phyloP scores from a whole-genome alignment of 148 eudicot genomes.

The Silene uniflora region DNA sequence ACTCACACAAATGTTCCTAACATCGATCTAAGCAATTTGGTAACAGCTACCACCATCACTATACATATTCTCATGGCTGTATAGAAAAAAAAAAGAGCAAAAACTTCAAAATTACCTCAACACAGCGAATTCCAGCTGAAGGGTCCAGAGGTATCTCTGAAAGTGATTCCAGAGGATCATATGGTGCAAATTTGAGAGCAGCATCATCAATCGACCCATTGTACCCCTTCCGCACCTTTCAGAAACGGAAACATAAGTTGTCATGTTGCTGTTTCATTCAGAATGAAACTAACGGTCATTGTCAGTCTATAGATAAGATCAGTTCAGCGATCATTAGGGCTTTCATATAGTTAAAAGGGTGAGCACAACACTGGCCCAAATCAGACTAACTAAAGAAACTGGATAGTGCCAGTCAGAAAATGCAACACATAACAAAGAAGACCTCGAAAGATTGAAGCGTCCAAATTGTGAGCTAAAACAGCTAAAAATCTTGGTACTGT shows the following conservation, averaged over 20 bases:
- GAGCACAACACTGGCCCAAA: background rate
- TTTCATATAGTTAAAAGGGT: background rate
- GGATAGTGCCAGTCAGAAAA: background rate
- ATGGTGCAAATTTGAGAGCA: slow-evolving; percentile 9
- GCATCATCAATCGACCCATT: slow-evolving; percentile 12
- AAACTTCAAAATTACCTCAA: slow-evolving; percentile 15
- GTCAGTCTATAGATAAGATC: background rate
- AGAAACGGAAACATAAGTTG: background rate
- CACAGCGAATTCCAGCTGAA: slow-evolving; percentile 15
- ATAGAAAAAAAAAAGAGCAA: no score
- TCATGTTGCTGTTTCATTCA: no score
- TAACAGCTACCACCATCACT: no score
- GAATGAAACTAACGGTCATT: no score
- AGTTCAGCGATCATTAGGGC: background rate
- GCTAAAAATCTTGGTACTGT: no score
- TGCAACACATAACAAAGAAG: background rate
- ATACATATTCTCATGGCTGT: no score
- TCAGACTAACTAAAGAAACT: background rate
- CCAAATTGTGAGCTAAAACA: background rate
- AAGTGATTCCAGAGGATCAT: slow-evolving; percentile 18
- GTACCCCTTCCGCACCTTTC: slow-evolving; percentile 12
- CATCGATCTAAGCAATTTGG: no score
- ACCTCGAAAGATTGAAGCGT: background rate
- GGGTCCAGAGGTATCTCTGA: background rate
- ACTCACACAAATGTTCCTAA: no score